phyloP scores from a whole-genome alignment of 768 basidiomycete species.

The Russula virescens region DNA sequence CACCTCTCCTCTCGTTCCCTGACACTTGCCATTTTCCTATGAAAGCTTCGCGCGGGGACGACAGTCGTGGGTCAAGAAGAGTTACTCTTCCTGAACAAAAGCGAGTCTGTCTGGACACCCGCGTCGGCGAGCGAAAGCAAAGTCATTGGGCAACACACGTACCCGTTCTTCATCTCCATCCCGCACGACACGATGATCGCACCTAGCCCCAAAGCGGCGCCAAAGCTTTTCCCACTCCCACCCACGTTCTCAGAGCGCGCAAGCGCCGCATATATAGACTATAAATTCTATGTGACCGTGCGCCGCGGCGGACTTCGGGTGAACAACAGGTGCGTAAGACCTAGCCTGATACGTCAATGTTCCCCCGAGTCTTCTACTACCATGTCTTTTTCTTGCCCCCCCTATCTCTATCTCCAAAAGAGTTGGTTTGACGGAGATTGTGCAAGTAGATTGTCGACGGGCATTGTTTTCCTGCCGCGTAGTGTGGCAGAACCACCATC shows the following conservation, averaged over 20 bases:
- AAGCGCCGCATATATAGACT: conserved; percentile 25
- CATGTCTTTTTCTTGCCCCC: neutral
- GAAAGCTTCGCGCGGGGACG: conserved; percentile 12
- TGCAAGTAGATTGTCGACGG: conserved; percentile 31
- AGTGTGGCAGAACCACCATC: conserved; percentile 35
- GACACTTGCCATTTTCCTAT: neutral
- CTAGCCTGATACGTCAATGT: neutral
- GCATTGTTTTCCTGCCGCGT: conserved; percentile 33
- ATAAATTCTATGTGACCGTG: too few relatives aligned
- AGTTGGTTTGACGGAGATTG: neutral
- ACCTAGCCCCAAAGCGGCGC: neutral
- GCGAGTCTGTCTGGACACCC: conserved; percentile 13
- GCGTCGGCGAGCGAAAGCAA: conserved; percentile 4
- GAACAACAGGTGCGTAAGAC: conserved; percentile 40
- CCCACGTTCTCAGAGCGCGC: conserved; percentile 35
- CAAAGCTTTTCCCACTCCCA: conserved; percentile 2
- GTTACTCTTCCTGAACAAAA: conserved; percentile 12
- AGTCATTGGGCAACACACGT: conserved; percentile 8
- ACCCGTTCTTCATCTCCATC: conserved; percentile 15
- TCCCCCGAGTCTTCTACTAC: neutral
- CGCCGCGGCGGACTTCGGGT: conserved; percentile 35
- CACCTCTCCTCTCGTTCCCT: neutral
- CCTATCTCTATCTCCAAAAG: neutral
- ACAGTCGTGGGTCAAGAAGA: conserved; percentile 16
- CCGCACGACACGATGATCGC: conserved; percentile 2